A percentile compares a stretch with the other conserved stretches of the same genome.
Evolutionary conservation across 495 filamentous ascomycete genomes (phyloP).

Genomic region (Ascodesmis nigricans): DNA sequence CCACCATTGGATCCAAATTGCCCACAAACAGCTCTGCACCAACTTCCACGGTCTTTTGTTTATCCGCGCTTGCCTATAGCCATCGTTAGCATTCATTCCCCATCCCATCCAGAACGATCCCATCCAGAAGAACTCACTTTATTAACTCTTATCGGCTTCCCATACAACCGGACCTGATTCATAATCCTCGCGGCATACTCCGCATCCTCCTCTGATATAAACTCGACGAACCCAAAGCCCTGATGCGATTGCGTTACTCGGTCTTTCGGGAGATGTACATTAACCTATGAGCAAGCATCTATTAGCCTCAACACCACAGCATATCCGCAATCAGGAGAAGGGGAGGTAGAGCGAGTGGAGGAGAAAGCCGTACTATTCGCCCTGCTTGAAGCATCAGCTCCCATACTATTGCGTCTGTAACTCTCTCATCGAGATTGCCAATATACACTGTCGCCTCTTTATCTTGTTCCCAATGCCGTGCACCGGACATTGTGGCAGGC

Average conservation of each 20-base stretch:
- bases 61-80: conserved; percentile 56
- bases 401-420: conserved; percentile 74
- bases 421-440: conserved; percentile 93
- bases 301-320: conserved; percentile 1
- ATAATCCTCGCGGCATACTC: conserved; percentile 93
- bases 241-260: conserved; percentile 90
- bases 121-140: conserved; percentile 29
- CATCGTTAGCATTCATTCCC: conserved; percentile 7
- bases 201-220: conserved; percentile 84
- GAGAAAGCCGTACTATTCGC: conserved; percentile 33
- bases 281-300: conserved; percentile 29
- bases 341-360: not conserved
- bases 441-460: conserved; percentile 98
- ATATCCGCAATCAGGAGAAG: not conserved
- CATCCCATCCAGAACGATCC: not conserved
- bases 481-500: conserved; percentile 16
- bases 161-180: conserved; percentile 83
- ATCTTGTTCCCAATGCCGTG: conserved; percentile 66
- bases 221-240: conserved; percentile 97
- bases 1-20: conserved; percentile 83
- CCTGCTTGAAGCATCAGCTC: conserved; percentile 96
- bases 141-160: conserved; percentile 91
- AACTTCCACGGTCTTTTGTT: conserved; percentile 87
- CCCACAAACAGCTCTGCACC: conserved; percentile 95
- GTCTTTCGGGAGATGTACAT: conserved; percentile 94